Evolutionary conservation across 495 filamentous ascomycete species (phyloP).

Genomic region (Paragyromitra xinjiangensis): DNA sequence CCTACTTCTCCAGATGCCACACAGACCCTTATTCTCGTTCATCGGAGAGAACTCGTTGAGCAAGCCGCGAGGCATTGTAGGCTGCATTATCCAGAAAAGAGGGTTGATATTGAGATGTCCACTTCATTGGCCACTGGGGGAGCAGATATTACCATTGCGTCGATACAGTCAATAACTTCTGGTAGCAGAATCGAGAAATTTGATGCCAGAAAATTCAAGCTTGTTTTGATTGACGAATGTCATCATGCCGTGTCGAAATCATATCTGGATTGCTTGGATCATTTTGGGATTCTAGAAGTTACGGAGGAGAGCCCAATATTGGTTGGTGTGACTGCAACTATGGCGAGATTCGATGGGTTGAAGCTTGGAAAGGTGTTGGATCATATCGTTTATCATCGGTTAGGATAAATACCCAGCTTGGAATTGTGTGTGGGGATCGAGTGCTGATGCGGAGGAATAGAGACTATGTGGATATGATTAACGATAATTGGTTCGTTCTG

Average conservation of each 20-base stretch:
- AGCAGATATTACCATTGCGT: slow-evolving; percentile 96
- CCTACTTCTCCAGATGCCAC: slow-evolving; percentile 64
- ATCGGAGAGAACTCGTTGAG: slow-evolving; percentile 93
- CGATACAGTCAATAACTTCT: slow-evolving; percentile 79
- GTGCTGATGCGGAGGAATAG: slow-evolving; percentile 53
- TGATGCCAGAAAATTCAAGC: slow-evolving; percentile 80
- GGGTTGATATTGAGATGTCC: slow-evolving; percentile 90
- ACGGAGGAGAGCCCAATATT: slow-evolving; percentile 69
- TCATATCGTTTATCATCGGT: slow-evolving; percentile 94
- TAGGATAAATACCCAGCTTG: slow-evolving; percentile 18
- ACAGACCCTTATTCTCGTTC: slow-evolving; percentile 89
- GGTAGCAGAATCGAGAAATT: slow-evolving; percentile 80
- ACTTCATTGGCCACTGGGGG: slow-evolving; percentile 72
- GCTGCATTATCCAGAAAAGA: slow-evolving; percentile 78
- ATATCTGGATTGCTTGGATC: slow-evolving; percentile 74
- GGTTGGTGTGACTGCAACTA: slow-evolving; percentile 92
- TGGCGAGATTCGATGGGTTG: slow-evolving; percentile 89
- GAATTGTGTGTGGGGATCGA: background rate
- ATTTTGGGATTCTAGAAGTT: slow-evolving; percentile 73
- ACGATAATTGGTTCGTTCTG: slow-evolving; percentile 69
- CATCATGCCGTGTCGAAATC: slow-evolving; percentile 90
- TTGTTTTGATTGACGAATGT: slow-evolving; percentile 95
- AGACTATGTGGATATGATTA: slow-evolving; percentile 97
- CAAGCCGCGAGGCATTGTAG: slow-evolving; percentile 88
- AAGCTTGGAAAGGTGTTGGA: slow-evolving; percentile 87